phyloP scores from a whole-genome alignment of 2,329 filamentous ascomycete genomes.

The Coniochaeta sp. region DNA sequence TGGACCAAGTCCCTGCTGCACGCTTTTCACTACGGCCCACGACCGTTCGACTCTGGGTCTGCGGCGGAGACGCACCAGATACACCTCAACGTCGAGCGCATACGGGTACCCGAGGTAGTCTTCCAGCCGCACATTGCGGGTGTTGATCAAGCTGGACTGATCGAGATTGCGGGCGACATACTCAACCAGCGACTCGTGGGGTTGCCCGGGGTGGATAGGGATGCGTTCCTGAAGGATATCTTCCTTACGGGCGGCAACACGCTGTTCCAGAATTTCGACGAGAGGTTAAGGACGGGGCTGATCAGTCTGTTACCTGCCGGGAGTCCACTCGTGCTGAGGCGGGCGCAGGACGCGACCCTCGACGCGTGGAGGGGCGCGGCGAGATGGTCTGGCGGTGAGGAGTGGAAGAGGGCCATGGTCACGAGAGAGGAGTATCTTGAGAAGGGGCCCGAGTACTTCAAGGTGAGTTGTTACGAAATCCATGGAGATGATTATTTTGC shows the following conservation, averaged over 20 bases:
- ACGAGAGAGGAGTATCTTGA: constrained; percentile 79
- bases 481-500: not conserved
- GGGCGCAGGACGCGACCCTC: constrained; percentile 66
- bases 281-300: constrained; percentile 67
- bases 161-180: constrained; percentile 89
- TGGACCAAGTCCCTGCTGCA: constrained; percentile 92
- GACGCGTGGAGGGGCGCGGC: constrained; percentile 95
- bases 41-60: constrained; percentile 73
- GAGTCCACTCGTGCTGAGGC: constrained; percentile 59
- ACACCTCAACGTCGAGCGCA: constrained; percentile 93
- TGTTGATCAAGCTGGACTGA: constrained; percentile 84
- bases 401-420: constrained; percentile 59
- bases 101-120: constrained; percentile 86
- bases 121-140: constrained; percentile 89
- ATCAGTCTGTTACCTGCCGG: constrained; percentile 64
- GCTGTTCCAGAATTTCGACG: constrained; percentile 79
- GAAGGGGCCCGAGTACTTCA: constrained; percentile 90
- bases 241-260: constrained; percentile 95
- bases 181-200: constrained; percentile 69
- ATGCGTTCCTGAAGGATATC: constrained; percentile 72
- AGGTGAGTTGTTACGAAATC: constrained; percentile 43
- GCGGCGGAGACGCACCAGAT: constrained; percentile 78
- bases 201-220: constrained; percentile 40
- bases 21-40: constrained; percentile 80
- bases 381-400: constrained; percentile 61